phyloP scores from a whole-genome alignment of 768 basidiomycete species.

The Rhodotorula diobovata region DNA sequence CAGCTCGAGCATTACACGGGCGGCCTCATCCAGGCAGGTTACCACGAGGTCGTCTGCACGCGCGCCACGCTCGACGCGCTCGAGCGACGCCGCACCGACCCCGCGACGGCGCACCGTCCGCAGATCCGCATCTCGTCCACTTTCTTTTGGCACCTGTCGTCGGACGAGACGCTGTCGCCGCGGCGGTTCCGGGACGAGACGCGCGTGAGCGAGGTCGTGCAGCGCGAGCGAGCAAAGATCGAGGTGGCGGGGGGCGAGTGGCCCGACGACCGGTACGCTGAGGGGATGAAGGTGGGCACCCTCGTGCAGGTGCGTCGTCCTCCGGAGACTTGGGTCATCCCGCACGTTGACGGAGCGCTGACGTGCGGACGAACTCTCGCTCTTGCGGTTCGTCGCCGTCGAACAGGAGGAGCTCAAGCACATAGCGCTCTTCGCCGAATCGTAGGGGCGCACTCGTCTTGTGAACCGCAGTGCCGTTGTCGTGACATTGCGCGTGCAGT shows the following conservation, averaged over 20 bases:
- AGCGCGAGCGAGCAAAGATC: slow-evolving; percentile 52
- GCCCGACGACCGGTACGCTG: slow-evolving; percentile 50
- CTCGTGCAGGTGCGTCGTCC: slow-evolving; percentile 65
- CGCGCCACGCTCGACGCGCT: slow-evolving; percentile 69
- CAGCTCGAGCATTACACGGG: slow-evolving; percentile 65
- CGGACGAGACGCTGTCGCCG: slow-evolving; percentile 57
- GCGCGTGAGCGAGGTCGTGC: slow-evolving; percentile 52
- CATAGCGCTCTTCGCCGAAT: slow-evolving; percentile 57
- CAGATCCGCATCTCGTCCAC: slow-evolving; percentile 92
- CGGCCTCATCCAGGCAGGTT: slow-evolving; percentile 82
- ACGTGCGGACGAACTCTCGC: too few relatives aligned
- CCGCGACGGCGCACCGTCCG: slow-evolving; percentile 64
- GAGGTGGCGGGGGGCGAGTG: slow-evolving; percentile 50
- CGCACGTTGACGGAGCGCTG: too few relatives aligned
- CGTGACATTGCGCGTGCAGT: too few relatives aligned
- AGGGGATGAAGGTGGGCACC: slow-evolving; percentile 78
- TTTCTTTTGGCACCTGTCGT: slow-evolving; percentile 62
- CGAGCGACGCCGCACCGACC: slow-evolving; percentile 55
- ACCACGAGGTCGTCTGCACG: slow-evolving; percentile 90
- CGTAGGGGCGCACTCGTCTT: background rate
- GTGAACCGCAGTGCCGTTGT: too few relatives aligned
- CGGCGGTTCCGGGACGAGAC: slow-evolving; percentile 72
- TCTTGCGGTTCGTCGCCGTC: too few relatives aligned
- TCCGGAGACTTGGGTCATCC: too few relatives aligned
- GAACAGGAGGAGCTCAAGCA: slow-evolving; percentile 66